Percentiles rank a stretch among this genome's conserved stretches.
Conservation (phyloP, 306 rosid genomes). For the Ochetophila trinervis region DNA sequence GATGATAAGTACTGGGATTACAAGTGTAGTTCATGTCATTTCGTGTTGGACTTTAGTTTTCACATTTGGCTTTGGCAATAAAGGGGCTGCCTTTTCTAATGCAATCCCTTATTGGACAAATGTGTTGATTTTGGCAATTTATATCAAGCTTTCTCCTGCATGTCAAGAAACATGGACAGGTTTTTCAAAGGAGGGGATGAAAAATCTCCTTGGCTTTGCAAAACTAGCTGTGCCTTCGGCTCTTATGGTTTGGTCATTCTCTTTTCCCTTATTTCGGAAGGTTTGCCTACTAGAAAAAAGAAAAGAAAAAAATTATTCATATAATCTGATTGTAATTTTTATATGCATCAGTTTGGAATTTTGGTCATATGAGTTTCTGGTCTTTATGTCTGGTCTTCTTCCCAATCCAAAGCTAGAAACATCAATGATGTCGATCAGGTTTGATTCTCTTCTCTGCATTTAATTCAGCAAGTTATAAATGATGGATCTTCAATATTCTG, state of each 20-base stretch:
- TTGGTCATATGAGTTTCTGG: slow-evolving; percentile 18
- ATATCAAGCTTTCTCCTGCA: slow-evolving; percentile 3
- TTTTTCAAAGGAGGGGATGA: slow-evolving; percentile 13
- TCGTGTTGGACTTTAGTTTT: slow-evolving; percentile 2
- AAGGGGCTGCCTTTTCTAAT: slow-evolving; percentile 12
- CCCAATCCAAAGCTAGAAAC: slow-evolving; percentile 21
- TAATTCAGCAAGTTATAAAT: too few relatives aligned
- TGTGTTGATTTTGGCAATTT: slow-evolving; percentile 19
- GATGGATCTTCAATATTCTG: too few relatives aligned
- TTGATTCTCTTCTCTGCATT: background rate
- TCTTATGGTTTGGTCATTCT: slow-evolving; percentile 14
- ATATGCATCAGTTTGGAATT: slow-evolving; percentile 12
- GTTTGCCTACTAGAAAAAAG: background rate
- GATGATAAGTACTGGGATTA: slow-evolving; percentile 5
- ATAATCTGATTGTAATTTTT: background rate
- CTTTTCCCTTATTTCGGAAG: background rate
- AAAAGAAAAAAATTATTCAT: too few relatives aligned
- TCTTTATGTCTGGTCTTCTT: slow-evolving; percentile 18
- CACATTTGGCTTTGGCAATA: background rate
- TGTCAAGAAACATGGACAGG: slow-evolving; percentile 20
- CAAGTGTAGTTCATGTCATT: background rate
- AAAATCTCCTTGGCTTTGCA: slow-evolving; percentile 7
- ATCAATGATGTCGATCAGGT: slow-evolving; percentile 20
- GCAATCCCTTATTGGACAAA: slow-evolving; percentile 12
- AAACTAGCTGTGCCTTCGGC: slow-evolving; percentile 18